Base-by-base conservation (phyloP, 176 grass and related monocot genomes). In the Zea mays region DNA sequence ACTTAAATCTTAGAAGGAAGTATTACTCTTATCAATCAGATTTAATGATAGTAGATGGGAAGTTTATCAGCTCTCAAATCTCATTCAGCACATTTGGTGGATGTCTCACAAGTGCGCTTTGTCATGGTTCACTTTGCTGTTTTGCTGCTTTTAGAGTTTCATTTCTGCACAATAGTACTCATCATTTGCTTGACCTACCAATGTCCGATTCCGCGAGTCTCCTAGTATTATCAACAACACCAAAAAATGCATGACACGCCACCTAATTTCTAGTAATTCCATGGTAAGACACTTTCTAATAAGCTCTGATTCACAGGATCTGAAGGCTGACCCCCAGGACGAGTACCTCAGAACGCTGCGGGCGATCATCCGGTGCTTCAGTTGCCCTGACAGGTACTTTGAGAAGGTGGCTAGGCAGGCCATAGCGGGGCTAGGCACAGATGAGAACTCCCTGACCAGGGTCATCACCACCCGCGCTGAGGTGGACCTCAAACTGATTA, bases 281-380 rank as follows among this genome's bases (percentile, higher is more conserved):
- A 7, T 12, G 27, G 5, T 8, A 46, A 2, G 0, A 7, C 63
- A 20, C 38, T 51, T 55, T 5, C 36, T 67, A 14, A 79, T 47
- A 62, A 49, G 0, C 3, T 48, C 10, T 8, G 12, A 7, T 76
- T 71, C 44, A 45, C 80, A 97, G 95, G 91, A 98, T 78, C 81
- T 98, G 47, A 98, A 98, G 90, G 78, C 87, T 66, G 89, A 94
- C 40, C 91, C 95, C 42, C 83, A 98, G 21, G 91, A 97, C 41
- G 95, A 98, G 65, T 98, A 88, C 74, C 87, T 98, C 7, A 82
- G 86, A 2, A 93, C 77, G 2, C 74, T 94, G 7, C 77, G 95
- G 38, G 83, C 89, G 2, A 78, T 94, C 13, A 70, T 94, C 56
- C 82, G 95, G 34, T 94, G 87, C 84, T 86, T 98, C 77, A 74